A percentile compares a stretch with the other conserved stretches of the same genome.
Conservation (phyloP, 1,139 yeast species). For the Lodderomyces parapsilosis region DNA sequence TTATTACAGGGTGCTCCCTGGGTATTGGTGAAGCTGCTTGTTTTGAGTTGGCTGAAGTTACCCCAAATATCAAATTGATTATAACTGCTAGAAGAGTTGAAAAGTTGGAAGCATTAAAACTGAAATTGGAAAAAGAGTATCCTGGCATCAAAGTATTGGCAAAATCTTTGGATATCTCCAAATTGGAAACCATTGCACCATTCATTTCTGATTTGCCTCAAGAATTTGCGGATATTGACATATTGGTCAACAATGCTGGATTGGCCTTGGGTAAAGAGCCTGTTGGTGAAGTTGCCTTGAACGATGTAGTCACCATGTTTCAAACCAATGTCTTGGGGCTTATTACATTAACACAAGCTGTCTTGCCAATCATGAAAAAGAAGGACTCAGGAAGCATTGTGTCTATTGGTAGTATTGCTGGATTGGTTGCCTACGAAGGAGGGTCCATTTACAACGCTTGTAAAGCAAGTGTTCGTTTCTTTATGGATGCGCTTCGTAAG, state of each 20-base stretch:
- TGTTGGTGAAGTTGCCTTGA: constrained; percentile 56
- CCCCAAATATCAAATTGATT: constrained; percentile 64
- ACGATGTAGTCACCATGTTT: constrained; percentile 64
- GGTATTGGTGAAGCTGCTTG: constrained; percentile 79
- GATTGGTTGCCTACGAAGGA: constrained; percentile 51
- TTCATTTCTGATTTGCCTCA: constrained; percentile 51
- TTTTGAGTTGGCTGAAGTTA: constrained; percentile 63
- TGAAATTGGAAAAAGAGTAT: constrained; percentile 41
- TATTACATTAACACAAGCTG: constrained; percentile 66
- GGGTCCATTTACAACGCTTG: constrained; percentile 53
- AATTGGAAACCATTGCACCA: constrained; percentile 46
- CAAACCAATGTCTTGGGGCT: constrained; percentile 74
- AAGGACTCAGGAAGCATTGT: constrained; percentile 49
- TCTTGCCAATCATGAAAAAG: constrained; percentile 60
- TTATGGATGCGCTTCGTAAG: constrained; percentile 47
- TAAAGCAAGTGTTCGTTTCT: constrained; percentile 48
- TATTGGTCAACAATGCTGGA: constrained; percentile 81
- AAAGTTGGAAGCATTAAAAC: constrained; percentile 46
- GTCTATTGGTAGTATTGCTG: constrained; percentile 52
- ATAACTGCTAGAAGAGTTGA: constrained; percentile 71
- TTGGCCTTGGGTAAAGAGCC: constrained; percentile 68
- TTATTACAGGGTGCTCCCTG: constrained; percentile 39
- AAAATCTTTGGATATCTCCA: constrained; percentile 61
- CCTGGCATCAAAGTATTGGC: constrained; percentile 50
- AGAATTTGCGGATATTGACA: constrained; percentile 56